Conservation (phyloP, 1,139 yeast species). For the Saccharomyces pastorianus region DNA sequence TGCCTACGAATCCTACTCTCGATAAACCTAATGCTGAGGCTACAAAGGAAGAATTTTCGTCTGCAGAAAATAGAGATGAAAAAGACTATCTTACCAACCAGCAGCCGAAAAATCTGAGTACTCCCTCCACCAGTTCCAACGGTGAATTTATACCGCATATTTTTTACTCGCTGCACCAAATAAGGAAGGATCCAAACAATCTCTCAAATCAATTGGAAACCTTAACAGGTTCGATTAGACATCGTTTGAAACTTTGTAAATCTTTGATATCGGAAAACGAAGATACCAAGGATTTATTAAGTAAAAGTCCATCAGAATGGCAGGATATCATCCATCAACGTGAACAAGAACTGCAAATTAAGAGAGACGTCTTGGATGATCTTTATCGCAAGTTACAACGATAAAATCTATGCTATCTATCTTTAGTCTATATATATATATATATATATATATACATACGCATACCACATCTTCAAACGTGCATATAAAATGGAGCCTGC, state of each 20-base stretch:
- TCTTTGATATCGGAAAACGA: slow-evolving; percentile 20
- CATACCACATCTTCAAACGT: neutral
- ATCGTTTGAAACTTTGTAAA: slow-evolving; percentile 27
- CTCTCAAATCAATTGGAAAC: slow-evolving; percentile 27
- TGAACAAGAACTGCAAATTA: slow-evolving; percentile 23
- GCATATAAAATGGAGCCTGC: neutral
- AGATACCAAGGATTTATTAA: slow-evolving; percentile 18
- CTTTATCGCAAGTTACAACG: slow-evolving; percentile 3
- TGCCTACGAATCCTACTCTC: neutral
- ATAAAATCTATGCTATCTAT: neutral
- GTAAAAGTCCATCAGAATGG: slow-evolving; percentile 26
- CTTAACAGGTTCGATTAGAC: slow-evolving; percentile 29
- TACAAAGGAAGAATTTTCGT: neutral
- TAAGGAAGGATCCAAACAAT: slow-evolving; percentile 28
- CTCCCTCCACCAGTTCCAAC: neutral
- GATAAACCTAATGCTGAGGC: neutral
- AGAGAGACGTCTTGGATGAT: slow-evolving; percentile 15
- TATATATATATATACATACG: neutral
- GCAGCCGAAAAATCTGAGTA: slow-evolving; percentile 7
- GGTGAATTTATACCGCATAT: slow-evolving; percentile 30
- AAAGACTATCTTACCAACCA: neutral
- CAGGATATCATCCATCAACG: slow-evolving; percentile 17
- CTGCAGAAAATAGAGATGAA: neutral
- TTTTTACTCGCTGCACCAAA: slow-evolving; percentile 26
- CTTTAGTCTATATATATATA: neutral